Conservation (phyloP, 2,329 filamentous ascomycete genomes). For the Ilyonectria destructans region DNA sequence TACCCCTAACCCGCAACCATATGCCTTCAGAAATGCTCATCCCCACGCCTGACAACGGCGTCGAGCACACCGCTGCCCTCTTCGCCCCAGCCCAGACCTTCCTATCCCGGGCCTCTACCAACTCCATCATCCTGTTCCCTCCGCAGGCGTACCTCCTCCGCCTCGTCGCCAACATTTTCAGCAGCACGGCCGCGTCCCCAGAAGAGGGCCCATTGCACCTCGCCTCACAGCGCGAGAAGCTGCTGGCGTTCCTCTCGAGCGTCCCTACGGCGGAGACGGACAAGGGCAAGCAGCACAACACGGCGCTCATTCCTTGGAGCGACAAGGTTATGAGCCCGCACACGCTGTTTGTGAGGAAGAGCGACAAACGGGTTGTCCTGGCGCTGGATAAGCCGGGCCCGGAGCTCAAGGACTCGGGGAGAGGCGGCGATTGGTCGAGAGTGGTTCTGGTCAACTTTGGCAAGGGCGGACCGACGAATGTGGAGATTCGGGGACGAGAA, state of each 20-base stretch:
- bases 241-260: constrained; percentile 69
- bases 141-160: constrained; percentile 86
- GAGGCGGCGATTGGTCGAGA: constrained; percentile 72
- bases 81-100: constrained; percentile 82
- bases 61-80: constrained; percentile 79
- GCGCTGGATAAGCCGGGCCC: constrained; percentile 72
- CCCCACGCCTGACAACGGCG: constrained; percentile 80
- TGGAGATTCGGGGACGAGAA: constrained; percentile 67
- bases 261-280: constrained; percentile 61
- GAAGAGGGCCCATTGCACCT: constrained; percentile 55
- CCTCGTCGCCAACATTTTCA: constrained; percentile 70
- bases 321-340: constrained; percentile 76
- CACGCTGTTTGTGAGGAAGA: constrained; percentile 61
- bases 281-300: constrained; percentile 58
- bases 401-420: constrained; percentile 65
- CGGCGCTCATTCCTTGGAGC: constrained; percentile 67
- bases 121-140: constrained; percentile 88
- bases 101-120: constrained; percentile 74
- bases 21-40: constrained; percentile 69
- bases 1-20: constrained; percentile 67
- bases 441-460: constrained; percentile 72
- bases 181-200: constrained; percentile 50
- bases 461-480: constrained; percentile 66
- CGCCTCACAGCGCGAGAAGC: constrained; percentile 64
- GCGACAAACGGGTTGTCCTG: constrained; percentile 67